Conservation (phyloP, 2,329 filamentous ascomycete genomes). For the Ceratocystis destructans region DNA sequence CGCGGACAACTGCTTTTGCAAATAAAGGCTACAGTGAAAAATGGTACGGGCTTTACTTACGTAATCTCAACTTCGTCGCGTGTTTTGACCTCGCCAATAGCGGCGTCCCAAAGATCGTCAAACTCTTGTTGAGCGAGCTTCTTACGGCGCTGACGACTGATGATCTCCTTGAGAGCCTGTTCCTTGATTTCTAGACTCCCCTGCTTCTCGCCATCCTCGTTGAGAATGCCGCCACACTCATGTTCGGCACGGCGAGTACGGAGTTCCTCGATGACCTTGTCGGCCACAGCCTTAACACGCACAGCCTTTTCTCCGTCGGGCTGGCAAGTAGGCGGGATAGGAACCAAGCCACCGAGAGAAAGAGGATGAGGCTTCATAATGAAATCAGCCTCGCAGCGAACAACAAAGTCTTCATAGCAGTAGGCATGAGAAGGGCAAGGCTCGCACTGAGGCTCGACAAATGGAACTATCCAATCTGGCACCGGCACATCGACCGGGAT, state of each 20-base stretch:
- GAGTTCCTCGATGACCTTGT: constrained; percentile 75
- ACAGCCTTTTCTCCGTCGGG: constrained; percentile 86
- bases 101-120: constrained; percentile 69
- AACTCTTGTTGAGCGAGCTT: constrained; percentile 80
- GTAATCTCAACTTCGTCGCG: constrained; percentile 46
- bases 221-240: constrained; percentile 65
- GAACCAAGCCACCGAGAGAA: constrained; percentile 64
- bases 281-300: constrained; percentile 72
- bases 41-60: constrained; percentile 35
- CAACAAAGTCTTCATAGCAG: constrained; percentile 66
- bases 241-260: constrained; percentile 74
- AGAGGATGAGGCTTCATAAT: constrained; percentile 74
- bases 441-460: constrained; percentile 72
- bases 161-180: constrained; percentile 61
- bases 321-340: constrained; percentile 82
- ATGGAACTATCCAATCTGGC: constrained; percentile 55
- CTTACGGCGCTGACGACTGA: constrained; percentile 64
- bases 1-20: constrained; percentile 21
- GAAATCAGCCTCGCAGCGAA: constrained; percentile 75
- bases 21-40: constrained; percentile 17
- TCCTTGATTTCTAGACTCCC: constrained; percentile 49
- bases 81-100: constrained; percentile 55
- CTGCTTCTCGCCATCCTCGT: constrained; percentile 46
- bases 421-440: constrained; percentile 81
- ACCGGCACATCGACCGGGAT: constrained; percentile 40